phyloP scores from a whole-genome alignment of 73 alveolate genomes.

The Tetrahymena borealis region DNA sequence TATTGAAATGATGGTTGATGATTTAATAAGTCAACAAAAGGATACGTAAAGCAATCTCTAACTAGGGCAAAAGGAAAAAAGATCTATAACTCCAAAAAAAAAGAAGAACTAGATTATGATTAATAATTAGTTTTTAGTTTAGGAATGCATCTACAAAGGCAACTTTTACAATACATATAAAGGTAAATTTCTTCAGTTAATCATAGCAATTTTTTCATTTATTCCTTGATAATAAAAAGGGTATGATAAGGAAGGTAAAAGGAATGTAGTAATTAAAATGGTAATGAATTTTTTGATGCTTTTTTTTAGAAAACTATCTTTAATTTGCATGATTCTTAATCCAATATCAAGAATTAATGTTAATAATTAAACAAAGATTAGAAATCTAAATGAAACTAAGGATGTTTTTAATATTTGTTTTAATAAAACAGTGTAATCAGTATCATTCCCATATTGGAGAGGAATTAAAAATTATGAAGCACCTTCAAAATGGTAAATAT shows the following conservation, averaged over 20 bases:
- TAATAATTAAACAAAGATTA: background rate
- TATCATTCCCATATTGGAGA: background rate
- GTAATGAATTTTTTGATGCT: background rate
- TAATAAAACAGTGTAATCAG: background rate
- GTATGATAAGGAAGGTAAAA: background rate
- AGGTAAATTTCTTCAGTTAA: background rate
- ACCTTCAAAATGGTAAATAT: background rate
- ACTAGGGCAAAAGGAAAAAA: background rate
- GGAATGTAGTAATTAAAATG: background rate
- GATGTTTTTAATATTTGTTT: background rate
- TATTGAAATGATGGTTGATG: background rate
- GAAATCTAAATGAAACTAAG: background rate
- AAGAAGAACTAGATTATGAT: background rate
- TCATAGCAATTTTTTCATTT: background rate
- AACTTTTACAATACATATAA: background rate
- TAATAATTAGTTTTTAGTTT: background rate
- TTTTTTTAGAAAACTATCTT: background rate
- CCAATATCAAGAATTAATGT: background rate
- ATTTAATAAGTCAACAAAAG: background rate
- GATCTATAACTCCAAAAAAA: background rate
- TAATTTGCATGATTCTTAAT: background rate
- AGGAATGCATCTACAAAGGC: background rate
- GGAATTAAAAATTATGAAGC: background rate
- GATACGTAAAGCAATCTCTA: background rate
- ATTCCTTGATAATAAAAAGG: background rate